These are phyloP conservation scores for Xylariales sp. DNA, from an alignment of 2,329 filamentous ascomycete species.

Conservation along the genomic window DNA sequence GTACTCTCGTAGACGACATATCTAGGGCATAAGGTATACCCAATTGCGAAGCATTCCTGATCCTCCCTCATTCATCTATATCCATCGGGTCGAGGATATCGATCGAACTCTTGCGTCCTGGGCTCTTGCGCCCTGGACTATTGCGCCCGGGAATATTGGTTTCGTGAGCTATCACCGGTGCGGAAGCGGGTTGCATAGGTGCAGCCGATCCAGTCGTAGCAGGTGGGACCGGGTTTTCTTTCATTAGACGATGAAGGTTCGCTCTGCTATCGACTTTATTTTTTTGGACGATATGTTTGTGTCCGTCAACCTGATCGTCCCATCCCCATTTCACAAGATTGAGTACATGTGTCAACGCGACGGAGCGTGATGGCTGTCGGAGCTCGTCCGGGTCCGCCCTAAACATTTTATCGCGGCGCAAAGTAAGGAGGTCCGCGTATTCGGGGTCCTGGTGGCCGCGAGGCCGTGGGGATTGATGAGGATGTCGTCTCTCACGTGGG, in stretches of 20 bases:
- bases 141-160: neutral
- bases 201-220: constrained; percentile 11
- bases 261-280: constrained; percentile 39
- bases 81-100: constrained; percentile 33
- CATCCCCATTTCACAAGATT: constrained; percentile 40
- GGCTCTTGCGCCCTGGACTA: neutral
- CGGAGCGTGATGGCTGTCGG: constrained; percentile 41
- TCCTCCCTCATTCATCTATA: constrained; percentile 23
- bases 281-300: constrained; percentile 36
- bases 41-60: neutral
- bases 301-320: constrained; percentile 39
- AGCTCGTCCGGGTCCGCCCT: constrained; percentile 21
- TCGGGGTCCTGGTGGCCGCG: constrained; percentile 35
- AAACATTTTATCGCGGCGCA: constrained; percentile 34
- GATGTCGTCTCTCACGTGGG: constrained; percentile 9
- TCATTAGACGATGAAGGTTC: constrained; percentile 34
- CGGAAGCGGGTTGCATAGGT: neutral
- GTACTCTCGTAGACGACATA: neutral
- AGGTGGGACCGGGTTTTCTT: constrained; percentile 8
- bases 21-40: neutral
- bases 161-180: neutral
- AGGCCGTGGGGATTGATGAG: constrained; percentile 10
- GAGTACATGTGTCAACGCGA: constrained; percentile 37
- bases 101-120: neutral
- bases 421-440: constrained; percentile 28